These are phyloP conservation scores for Mortierella sp. DNA, from an alignment of 371 early-diverging fungal species.

Conservation along the genomic window DNA sequence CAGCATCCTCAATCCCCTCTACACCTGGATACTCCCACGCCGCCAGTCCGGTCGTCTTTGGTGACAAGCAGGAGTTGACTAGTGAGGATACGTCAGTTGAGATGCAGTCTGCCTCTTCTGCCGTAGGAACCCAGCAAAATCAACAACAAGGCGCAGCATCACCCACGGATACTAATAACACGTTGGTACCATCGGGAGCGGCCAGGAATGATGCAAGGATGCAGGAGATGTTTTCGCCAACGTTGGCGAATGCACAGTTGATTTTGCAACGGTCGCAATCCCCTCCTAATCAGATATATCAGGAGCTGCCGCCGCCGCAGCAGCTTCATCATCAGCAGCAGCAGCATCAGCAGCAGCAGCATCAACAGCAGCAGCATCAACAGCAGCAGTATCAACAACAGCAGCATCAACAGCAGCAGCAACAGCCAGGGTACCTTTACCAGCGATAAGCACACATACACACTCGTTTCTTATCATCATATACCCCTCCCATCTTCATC, in stretches of 20 bases:
- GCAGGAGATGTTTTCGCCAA: constrained; percentile 37
- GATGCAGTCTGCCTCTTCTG: not conserved
- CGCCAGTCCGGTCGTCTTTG: not conserved
- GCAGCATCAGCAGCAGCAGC: not conserved
- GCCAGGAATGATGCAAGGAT: not conserved
- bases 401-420: not conserved
- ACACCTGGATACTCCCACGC: not conserved
- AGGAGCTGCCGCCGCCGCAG: not conserved
- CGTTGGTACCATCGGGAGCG: not conserved
- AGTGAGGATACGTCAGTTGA: constrained; percentile 9
- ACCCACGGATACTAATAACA: not conserved
- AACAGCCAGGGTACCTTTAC: not conserved
- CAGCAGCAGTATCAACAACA: too few relatives aligned
- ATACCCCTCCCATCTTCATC: not conserved
- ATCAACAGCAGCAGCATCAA: constrained; percentile 1
- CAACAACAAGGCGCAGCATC: not conserved
- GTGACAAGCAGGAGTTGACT: constrained; percentile 34
- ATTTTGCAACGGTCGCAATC: constrained; percentile 48
- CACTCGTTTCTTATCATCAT: not conserved
- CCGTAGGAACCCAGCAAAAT: not conserved
- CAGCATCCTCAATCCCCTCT: not conserved
- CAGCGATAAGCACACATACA: not conserved
- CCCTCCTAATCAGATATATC: not conserved
- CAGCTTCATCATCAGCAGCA: not conserved
- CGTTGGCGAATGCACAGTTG: constrained; percentile 45